Percentiles rank a stretch among this genome's conserved stretches.
Conservation (phyloP, 495 filamentous ascomycete genomes). For the Lepraria neglecta region DNA sequence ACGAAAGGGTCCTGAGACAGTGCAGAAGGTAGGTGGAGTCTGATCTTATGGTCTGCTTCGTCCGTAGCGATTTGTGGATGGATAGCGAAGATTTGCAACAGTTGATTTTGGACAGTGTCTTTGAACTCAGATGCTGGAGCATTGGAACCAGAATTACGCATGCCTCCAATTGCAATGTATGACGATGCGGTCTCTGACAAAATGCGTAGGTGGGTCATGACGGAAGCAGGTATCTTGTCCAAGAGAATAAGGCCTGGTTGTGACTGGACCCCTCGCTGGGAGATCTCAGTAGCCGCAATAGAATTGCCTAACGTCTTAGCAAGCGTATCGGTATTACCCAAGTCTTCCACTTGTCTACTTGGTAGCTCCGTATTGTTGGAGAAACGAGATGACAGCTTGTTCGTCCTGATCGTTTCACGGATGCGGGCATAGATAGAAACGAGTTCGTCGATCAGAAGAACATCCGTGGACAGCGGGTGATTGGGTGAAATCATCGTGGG, state of each 20-base stretch:
- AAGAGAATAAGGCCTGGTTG: conserved; percentile 68
- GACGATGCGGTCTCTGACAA: conserved; percentile 81
- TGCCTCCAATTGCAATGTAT: conserved; percentile 70
- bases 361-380: conserved; percentile 37
- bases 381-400: conserved; percentile 54
- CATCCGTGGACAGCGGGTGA: conserved; percentile 35
- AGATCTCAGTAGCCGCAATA: conserved; percentile 87
- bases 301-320: conserved; percentile 73
- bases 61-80: conserved; percentile 39
- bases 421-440: conserved; percentile 72
- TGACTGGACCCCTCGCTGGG: conserved; percentile 78
- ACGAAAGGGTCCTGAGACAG: conserved; percentile 74
- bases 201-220: conserved; percentile 82
- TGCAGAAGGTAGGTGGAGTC: conserved; percentile 17
- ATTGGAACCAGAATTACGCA: conserved; percentile 53
- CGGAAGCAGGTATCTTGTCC: conserved; percentile 76
- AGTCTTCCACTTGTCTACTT: conserved; percentile 37
- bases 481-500: conserved; percentile 32
- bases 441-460: conserved; percentile 60
- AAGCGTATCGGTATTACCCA: conserved; percentile 61
- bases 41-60: conserved; percentile 22
- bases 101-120: conserved; percentile 62
- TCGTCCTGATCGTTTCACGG: conserved; percentile 67
- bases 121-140: conserved; percentile 61
- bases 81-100: conserved; percentile 67